Evolutionary conservation across 2,329 filamentous ascomycete genomes (phyloP).

Genomic region (Rutstroemia sydowiana): DNA sequence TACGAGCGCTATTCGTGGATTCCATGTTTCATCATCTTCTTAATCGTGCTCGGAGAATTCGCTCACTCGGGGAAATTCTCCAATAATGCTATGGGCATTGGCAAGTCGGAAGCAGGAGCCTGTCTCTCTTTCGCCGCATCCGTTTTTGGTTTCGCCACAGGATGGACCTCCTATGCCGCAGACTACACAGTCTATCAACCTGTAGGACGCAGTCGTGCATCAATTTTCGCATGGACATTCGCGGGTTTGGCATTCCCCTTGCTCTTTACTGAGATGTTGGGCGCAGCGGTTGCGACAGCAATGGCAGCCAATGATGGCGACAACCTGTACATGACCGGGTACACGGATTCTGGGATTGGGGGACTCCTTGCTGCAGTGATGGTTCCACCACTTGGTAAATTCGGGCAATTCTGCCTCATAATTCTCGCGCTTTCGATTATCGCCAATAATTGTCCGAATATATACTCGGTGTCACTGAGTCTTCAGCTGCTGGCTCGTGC

Average conservation of each 20-base stretch:
- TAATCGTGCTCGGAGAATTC: slow-evolving; percentile 63
- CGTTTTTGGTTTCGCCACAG: slow-evolving; percentile 61
- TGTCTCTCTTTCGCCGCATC: slow-evolving; percentile 60
- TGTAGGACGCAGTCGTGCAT: slow-evolving; percentile 45
- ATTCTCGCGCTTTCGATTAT: slow-evolving; percentile 60
- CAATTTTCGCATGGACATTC: slow-evolving; percentile 64
- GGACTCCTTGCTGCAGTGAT: slow-evolving; percentile 57
- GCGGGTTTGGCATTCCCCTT: slow-evolving; percentile 63
- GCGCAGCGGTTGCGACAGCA: slow-evolving; percentile 61
- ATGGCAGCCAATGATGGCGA: slow-evolving; percentile 44
- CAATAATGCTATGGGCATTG: slow-evolving; percentile 50
- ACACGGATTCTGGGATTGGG: slow-evolving; percentile 50
- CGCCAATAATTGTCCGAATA: slow-evolving; percentile 65
- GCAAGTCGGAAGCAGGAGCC: slow-evolving; percentile 51
- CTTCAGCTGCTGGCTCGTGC: slow-evolving; percentile 56
- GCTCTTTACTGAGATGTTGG: slow-evolving; percentile 67
- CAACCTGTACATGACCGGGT: slow-evolving; percentile 49
- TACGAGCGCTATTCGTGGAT: slow-evolving; percentile 75
- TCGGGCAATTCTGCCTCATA: slow-evolving; percentile 66
- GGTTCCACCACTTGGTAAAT: slow-evolving; percentile 54
- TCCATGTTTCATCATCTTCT: slow-evolving; percentile 64
- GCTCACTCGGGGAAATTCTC: slow-evolving; percentile 59
- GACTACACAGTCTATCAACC: slow-evolving; percentile 81
- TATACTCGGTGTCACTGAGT: slow-evolving; percentile 63
- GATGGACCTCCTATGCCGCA: slow-evolving; percentile 68